phyloP scores from a whole-genome alignment of 257 asterid species.

The Asclepias syriaca region DNA sequence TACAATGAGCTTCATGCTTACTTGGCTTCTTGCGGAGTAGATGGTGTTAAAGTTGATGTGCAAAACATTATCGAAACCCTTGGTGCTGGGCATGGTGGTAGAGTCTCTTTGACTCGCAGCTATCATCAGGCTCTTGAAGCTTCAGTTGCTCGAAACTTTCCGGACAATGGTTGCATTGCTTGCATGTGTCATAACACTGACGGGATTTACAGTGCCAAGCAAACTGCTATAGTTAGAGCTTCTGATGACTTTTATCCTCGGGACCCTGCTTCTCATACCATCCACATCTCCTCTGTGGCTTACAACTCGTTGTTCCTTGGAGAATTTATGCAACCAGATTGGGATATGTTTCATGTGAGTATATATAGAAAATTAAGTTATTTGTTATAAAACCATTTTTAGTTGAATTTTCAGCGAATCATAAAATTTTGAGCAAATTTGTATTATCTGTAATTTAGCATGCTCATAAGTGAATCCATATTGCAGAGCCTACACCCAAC shows the following conservation, averaged over 20 bases:
- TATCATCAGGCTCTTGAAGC: slow-evolving; percentile 92
- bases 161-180: slow-evolving; percentile 83
- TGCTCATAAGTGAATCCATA: slow-evolving; percentile 9
- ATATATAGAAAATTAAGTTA: not conserved
- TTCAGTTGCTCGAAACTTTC: slow-evolving; percentile 70
- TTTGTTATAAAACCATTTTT: not conserved
- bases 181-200: slow-evolving; percentile 98
- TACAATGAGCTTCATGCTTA: slow-evolving; percentile 92
- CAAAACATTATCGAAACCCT: slow-evolving; percentile 97
- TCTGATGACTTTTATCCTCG: slow-evolving; percentile 92
- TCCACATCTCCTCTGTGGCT: slow-evolving; percentile 84
- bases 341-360: slow-evolving; percentile 99
- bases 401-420: not conserved
- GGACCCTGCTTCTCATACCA: slow-evolving; percentile 95
- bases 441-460: not conserved
- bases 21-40: slow-evolving; percentile 87
- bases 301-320: slow-evolving; percentile 81
- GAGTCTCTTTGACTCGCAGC: slow-evolving; percentile 89
- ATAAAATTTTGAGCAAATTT: not conserved
- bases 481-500: slow-evolving; percentile 89
- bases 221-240: slow-evolving; percentile 82
- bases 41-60: slow-evolving; percentile 97
- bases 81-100: slow-evolving; percentile 96
- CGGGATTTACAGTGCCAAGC: slow-evolving; percentile 74
- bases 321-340: slow-evolving; percentile 90